These are phyloP conservation scores for Micromonas commoda DNA, from an alignment of 139 green algal genomes.

Conservation along the genomic window DNA sequence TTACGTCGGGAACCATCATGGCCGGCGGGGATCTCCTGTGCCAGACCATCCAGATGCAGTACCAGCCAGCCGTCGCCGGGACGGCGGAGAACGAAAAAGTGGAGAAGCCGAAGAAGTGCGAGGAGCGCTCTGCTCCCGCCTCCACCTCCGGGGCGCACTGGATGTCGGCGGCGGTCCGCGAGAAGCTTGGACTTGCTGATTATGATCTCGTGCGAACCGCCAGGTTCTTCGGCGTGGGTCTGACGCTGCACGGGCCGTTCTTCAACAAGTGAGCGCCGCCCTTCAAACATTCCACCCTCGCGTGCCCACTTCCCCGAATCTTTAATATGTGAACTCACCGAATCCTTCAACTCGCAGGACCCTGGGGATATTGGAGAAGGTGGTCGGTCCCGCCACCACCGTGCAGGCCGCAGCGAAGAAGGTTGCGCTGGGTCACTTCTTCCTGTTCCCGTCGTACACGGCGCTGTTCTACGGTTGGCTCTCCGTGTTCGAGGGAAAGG, in stretches of 20 bases:
- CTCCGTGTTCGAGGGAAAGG: constrained; percentile 32
- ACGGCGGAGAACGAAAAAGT: neutral
- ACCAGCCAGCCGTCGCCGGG: too few relatives aligned
- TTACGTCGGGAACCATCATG: constrained; percentile 3
- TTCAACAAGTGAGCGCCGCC: constrained; percentile 2
- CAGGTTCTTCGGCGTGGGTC: constrained; percentile 10
- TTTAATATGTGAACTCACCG: too few relatives aligned
- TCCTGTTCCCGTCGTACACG: constrained; percentile 47
- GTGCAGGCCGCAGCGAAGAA: constrained; percentile 32
- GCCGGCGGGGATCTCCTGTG: constrained; percentile 18
- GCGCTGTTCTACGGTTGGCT: constrained; percentile 46
- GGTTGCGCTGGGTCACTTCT: constrained; percentile 45
- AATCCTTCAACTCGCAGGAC: too few relatives aligned
- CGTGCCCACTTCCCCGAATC: neutral
- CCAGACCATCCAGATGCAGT: neutral
- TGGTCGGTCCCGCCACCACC: neutral
- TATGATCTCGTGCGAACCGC: neutral
- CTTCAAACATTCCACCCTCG: neutral
- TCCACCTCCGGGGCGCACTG: neutral
- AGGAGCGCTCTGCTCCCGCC: neutral
- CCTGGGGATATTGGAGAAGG: too few relatives aligned
- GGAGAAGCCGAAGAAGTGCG: neutral
- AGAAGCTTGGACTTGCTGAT: neutral
- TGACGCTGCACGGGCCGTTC: constrained; percentile 13
- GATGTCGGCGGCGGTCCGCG: neutral